Conservation (phyloP, 2,329 filamentous ascomycete genomes). For the Colletotrichum horii region DNA sequence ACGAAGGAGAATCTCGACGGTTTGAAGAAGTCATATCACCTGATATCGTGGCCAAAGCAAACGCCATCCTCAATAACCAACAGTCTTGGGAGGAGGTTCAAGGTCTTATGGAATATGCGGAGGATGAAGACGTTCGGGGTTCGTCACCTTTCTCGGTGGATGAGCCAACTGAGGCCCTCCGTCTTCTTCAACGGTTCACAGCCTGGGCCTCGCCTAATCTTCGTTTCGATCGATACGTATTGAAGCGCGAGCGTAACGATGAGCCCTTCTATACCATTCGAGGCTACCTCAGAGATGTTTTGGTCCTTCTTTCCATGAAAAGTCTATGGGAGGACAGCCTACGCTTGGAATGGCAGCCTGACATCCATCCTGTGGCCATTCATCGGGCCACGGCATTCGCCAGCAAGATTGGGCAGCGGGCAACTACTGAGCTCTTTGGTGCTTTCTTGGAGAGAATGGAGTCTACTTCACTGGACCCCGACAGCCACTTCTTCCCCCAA, state of each 20-base stretch:
- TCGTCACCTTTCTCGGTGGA: background rate
- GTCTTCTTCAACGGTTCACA: background rate
- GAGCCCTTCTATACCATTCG: background rate
- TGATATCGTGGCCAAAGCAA: background rate
- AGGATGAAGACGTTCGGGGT: background rate
- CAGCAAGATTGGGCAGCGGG: background rate
- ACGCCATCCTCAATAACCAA: background rate
- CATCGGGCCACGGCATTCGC: background rate
- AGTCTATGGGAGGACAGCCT: background rate
- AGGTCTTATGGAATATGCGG: background rate
- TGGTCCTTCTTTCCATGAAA: background rate
- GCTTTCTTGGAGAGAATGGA: background rate
- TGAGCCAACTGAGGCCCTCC: background rate
- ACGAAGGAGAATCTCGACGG: accelerated
- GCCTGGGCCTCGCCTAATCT: background rate
- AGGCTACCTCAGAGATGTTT: background rate
- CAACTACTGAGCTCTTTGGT: background rate
- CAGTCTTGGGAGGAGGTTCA: background rate
- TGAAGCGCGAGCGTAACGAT: background rate
- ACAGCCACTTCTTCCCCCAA: background rate
- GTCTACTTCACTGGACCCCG: background rate
- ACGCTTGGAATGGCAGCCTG: background rate
- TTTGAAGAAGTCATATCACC: background rate
- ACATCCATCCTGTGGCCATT: background rate
- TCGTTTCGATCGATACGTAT: background rate